phyloP scores from a whole-genome alignment of 139 green algal genomes.

The Tetraselmis striata region DNA sequence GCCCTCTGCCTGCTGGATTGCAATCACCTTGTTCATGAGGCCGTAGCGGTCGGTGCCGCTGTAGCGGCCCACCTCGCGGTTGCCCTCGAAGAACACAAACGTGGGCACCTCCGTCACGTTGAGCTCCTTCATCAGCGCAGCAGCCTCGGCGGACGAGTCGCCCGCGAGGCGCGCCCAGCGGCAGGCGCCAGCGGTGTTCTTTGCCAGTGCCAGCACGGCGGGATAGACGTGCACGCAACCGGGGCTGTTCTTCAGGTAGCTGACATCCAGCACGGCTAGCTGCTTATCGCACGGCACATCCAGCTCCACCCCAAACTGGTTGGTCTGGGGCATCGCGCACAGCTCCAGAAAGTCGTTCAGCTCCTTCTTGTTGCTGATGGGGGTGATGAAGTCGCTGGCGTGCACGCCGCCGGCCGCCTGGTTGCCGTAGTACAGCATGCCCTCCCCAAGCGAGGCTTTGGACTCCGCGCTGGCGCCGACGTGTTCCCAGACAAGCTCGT shows the following conservation, averaged over 20 bases:
- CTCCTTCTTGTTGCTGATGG: constrained; percentile 7
- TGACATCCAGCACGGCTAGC: constrained; percentile 23
- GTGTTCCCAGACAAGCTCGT: constrained; percentile 23
- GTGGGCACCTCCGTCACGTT: constrained; percentile 18
- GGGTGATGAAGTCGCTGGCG: constrained; percentile 13
- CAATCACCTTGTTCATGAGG: constrained; percentile 22
- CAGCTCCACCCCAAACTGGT: not conserved
- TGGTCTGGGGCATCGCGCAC: constrained; percentile 9
- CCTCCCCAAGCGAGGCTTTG: constrained; percentile 9
- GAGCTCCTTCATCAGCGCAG: constrained; percentile 7
- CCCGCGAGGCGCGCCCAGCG: constrained; percentile 12
- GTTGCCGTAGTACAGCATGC: constrained; percentile 23
- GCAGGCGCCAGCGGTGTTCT: constrained; percentile 17
- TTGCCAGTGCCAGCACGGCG: constrained; percentile 23
- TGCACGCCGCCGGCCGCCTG: constrained; percentile 9
- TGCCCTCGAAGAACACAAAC: constrained; percentile 20
- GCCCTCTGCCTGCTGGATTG: constrained; percentile 14
- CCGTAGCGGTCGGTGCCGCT: constrained; percentile 7
- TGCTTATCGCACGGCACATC: constrained; percentile 23
- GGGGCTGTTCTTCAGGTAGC: constrained; percentile 6
- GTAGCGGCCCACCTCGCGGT: constrained; percentile 15
- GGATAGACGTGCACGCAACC: constrained; percentile 27
- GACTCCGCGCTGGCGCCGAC: constrained; percentile 6
- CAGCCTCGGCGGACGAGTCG: constrained; percentile 6
- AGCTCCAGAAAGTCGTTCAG: constrained; percentile 15